Conservation (phyloP, 805 yeast genomes). For the Cyberlindnera japonica region DNA sequence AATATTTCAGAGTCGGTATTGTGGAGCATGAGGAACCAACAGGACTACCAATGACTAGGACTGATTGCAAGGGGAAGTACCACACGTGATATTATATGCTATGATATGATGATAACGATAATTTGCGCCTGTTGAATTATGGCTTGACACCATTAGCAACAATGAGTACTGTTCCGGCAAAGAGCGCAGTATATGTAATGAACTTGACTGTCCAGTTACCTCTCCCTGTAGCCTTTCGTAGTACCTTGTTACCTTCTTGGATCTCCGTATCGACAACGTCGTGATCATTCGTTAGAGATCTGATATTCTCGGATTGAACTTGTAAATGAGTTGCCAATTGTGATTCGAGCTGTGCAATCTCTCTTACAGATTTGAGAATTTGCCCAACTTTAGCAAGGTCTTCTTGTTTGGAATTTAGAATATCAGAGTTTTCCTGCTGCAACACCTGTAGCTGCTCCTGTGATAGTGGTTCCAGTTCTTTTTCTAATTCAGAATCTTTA, state of each 20-base stretch:
- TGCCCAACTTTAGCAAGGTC: slow-evolving; percentile 58
- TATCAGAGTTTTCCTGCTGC: slow-evolving; percentile 54
- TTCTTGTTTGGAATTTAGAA: slow-evolving; percentile 51
- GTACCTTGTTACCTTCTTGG: slow-evolving; percentile 63
- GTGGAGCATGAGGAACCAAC: slow-evolving; percentile 12
- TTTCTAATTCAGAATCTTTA: slow-evolving; percentile 18
- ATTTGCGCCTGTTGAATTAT: no score
- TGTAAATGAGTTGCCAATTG: slow-evolving; percentile 72
- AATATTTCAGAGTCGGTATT: slow-evolving; percentile 24
- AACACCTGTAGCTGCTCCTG: slow-evolving; percentile 58
- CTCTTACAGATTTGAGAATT: slow-evolving; percentile 61
- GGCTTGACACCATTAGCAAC: slow-evolving; percentile 23
- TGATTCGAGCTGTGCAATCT: slow-evolving; percentile 69
- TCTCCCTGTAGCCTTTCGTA: slow-evolving; percentile 62
- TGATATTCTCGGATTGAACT: slow-evolving; percentile 67
- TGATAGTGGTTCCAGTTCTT: slow-evolving; percentile 21
- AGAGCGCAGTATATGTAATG: slow-evolving; percentile 51
- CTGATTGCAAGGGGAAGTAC: slow-evolving; percentile 20
- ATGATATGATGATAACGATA: no score
- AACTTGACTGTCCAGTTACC: slow-evolving; percentile 59
- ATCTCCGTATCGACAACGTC: slow-evolving; percentile 64
- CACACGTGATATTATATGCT: no score
- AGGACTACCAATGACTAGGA: slow-evolving; percentile 16
- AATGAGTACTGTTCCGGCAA: slow-evolving; percentile 53
- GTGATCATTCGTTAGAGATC: slow-evolving; percentile 60